Conservation (phyloP, 2,329 filamentous ascomycete species). For the Arthrobotrys sinensis region DNA sequence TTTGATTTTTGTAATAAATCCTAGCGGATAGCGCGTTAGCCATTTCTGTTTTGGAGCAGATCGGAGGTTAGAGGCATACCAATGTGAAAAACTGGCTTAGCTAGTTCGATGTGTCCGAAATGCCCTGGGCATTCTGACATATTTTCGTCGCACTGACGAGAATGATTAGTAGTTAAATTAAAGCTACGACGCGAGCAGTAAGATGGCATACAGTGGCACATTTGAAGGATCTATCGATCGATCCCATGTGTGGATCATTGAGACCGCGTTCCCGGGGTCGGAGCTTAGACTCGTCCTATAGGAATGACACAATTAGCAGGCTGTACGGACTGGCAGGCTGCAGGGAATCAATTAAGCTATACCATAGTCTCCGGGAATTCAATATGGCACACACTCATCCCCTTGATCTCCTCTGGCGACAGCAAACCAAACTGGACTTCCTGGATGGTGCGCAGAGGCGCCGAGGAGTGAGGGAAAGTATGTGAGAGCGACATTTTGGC, state of each 20-base stretch:
- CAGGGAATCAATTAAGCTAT: constrained; percentile 64
- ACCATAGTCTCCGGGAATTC: constrained; percentile 98
- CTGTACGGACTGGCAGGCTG: neutral
- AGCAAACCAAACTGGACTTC: constrained; percentile 99
- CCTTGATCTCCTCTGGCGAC: constrained; percentile 98
- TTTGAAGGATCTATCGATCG: constrained; percentile 94
- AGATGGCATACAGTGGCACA: constrained; percentile 79
- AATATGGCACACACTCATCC: constrained; percentile 96
- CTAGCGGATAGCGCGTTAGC: constrained; percentile 67
- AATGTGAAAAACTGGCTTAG: constrained; percentile 93
- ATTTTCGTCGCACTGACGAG: constrained; percentile 81
- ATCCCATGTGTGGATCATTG: constrained; percentile 95
- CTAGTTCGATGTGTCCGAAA: constrained; percentile 98
- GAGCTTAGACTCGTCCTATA: constrained; percentile 84
- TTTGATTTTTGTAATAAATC: constrained; percentile 99
- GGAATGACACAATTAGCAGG: constrained; percentile 17
- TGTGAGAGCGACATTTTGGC: constrained; percentile 86
- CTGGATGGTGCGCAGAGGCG: constrained; percentile 96
- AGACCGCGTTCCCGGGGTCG: constrained; percentile 91
- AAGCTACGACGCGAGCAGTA: neutral
- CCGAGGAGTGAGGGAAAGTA: constrained; percentile 90
- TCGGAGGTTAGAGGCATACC: constrained; percentile 68
- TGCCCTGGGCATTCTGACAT: constrained; percentile 97
- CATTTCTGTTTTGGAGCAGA: neutral
- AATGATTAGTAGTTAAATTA: constrained; percentile 25